Percentiles rank a stretch among this genome's conserved stretches.
Conservation (phyloP, 805 yeast genomes). For the Lipomyces orientalis region DNA sequence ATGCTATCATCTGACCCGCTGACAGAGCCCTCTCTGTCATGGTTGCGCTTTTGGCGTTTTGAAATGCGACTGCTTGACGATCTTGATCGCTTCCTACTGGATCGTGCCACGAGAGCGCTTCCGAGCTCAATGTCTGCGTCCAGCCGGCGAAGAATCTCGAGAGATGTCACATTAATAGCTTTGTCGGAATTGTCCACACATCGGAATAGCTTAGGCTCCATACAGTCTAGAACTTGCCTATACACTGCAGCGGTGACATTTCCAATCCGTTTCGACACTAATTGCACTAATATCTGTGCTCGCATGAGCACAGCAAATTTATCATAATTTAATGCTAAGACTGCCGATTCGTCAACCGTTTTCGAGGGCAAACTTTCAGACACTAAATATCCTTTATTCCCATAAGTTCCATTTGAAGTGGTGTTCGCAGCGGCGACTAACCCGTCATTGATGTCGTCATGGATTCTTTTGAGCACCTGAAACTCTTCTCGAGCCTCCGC, state of each 20-base stretch:
- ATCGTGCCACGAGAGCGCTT: constrained; percentile 29
- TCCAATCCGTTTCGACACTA: constrained; percentile 74
- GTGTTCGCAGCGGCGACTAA: constrained; percentile 26
- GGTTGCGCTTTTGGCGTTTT: constrained; percentile 40
- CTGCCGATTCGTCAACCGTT: constrained; percentile 34
- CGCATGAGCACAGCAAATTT: constrained; percentile 73
- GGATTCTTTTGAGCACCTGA: constrained; percentile 25
- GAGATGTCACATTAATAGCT: constrained; percentile 41
- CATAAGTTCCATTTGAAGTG: not conserved
- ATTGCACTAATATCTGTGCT: constrained; percentile 63
- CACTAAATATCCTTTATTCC: not conserved
- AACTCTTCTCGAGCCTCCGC: constrained; percentile 52
- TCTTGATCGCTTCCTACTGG: constrained; percentile 19
- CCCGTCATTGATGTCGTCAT: constrained; percentile 37
- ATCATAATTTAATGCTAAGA: constrained; percentile 66
- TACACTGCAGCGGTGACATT: constrained; percentile 68
- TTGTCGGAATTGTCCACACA: constrained; percentile 44
- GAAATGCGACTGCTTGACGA: constrained; percentile 25
- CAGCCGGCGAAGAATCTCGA: constrained; percentile 44
- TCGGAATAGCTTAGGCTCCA: constrained; percentile 57
- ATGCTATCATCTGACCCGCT: not conserved
- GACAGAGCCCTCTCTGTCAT: constrained; percentile 39
- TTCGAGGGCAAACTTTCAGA: not conserved
- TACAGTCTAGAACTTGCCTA: constrained; percentile 56
- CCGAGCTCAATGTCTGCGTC: constrained; percentile 35